A percentile compares a stretch with the other conserved stretches of the same genome.
These are phyloP conservation scores for Annulohypoxylon moriforme DNA, from an alignment of 495 filamentous ascomycete genomes.

Conservation along the genomic window DNA sequence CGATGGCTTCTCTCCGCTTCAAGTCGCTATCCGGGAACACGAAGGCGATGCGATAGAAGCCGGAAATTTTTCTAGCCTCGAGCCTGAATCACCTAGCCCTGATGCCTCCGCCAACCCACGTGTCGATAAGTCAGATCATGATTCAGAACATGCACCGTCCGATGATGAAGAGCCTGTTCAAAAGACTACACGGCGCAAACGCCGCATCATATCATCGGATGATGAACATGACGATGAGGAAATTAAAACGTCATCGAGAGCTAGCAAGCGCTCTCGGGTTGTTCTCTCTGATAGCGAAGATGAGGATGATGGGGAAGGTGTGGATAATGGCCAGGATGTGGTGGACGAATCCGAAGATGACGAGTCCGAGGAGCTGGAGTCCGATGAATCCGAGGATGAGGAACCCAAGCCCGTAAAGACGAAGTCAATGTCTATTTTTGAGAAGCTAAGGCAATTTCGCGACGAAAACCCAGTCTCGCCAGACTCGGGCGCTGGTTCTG, in stretches of 20 bases:
- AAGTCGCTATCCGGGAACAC: slow-evolving; percentile 17
- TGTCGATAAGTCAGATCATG: background rate
- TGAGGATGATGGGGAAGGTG: slow-evolving; percentile 39
- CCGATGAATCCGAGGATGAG: slow-evolving; percentile 26
- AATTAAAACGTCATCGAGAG: slow-evolving; percentile 5
- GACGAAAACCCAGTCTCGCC: slow-evolving; percentile 39
- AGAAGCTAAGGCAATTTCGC: slow-evolving; percentile 39
- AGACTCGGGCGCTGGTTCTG: slow-evolving; percentile 22
- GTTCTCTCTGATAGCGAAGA: slow-evolving; percentile 37
- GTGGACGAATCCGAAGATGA: background rate
- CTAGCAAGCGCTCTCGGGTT: slow-evolving; percentile 29
- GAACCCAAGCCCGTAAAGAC: slow-evolving; percentile 2
- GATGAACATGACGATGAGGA: slow-evolving; percentile 34
- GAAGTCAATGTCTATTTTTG: slow-evolving; percentile 39
- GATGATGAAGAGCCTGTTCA: slow-evolving; percentile 23
- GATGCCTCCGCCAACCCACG: background rate
- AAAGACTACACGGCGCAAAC: slow-evolving; percentile 31
- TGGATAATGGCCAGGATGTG: background rate
- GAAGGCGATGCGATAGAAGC: background rate
- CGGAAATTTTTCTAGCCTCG: slow-evolving; percentile 29
- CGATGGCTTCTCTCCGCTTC: slow-evolving; percentile 41
- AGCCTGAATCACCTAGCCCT: slow-evolving; percentile 27
- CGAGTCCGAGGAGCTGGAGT: slow-evolving; percentile 16
- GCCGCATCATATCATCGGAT: slow-evolving; percentile 45
- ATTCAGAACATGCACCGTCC: slow-evolving; percentile 16